Percentiles rank a stretch among this genome's conserved stretches.
Conservation (phyloP, 257 asterid species). For the Linaria vulgaris region DNA sequence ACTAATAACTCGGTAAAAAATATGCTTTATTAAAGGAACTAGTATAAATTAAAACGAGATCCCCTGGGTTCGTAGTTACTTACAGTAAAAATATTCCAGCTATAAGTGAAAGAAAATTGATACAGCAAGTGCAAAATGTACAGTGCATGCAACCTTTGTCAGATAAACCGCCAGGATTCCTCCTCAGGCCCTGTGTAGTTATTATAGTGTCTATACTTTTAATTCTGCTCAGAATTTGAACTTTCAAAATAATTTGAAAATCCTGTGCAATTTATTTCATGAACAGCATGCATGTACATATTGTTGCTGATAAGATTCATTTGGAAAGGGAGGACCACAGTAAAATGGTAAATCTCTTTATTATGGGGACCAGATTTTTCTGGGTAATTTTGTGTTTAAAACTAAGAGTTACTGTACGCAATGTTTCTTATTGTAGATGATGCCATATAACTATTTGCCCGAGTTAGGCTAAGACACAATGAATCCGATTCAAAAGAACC, state of each 20-base stretch:
- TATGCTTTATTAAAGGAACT: too few species aligned
- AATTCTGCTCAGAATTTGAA: conserved; percentile 26
- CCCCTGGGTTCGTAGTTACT: too few species aligned
- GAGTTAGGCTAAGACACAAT: too few species aligned
- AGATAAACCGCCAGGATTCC: conserved; percentile 19
- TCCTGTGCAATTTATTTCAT: conserved; percentile 2
- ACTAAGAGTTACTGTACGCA: background rate
- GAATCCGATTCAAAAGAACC: too few species aligned
- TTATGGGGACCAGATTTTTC: background rate
- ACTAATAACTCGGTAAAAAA: too few species aligned
- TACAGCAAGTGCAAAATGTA: conserved; percentile 14
- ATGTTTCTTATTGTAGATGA: background rate
- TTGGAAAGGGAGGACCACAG: conserved; percentile 24
- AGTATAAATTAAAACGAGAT: too few species aligned
- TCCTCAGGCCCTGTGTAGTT: conserved; percentile 7
- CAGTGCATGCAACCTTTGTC: conserved; percentile 16
- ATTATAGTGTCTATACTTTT: conserved; percentile 11
- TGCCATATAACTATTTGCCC: too few species aligned
- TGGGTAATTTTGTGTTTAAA: background rate
- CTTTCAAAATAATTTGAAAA: conserved; percentile 35
- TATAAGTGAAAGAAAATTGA: conserved; percentile 3
- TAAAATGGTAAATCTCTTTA: background rate
- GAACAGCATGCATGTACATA: conserved; percentile 21
- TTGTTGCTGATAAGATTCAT: conserved; percentile 25
- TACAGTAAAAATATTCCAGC: too few species aligned